Conservation (phyloP, 306 rosid species). For the Chamaecrista fasciculata region DNA sequence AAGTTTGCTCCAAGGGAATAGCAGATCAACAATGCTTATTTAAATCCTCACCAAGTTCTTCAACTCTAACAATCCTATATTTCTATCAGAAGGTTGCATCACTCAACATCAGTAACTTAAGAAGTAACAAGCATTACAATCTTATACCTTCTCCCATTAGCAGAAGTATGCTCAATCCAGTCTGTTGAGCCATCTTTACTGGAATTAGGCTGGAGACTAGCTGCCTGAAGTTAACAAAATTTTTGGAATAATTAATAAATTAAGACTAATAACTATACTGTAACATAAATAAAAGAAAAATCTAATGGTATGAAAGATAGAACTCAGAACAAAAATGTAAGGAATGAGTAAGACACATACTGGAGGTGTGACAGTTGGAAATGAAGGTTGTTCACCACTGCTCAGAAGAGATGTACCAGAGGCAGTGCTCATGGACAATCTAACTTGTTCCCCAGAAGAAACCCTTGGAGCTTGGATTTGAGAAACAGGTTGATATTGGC, state of each 20-base stretch:
- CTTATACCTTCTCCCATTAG: constrained; percentile 78
- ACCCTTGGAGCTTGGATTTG: constrained; percentile 50
- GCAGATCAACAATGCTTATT: neutral
- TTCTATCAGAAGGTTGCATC: neutral
- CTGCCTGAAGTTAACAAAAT: constrained; percentile 45
- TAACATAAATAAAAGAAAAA: neutral
- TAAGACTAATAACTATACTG: neutral
- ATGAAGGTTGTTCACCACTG: constrained; percentile 49
- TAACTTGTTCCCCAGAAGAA: constrained; percentile 45
- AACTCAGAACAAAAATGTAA: constrained; percentile 4
- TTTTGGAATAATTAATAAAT: neutral
- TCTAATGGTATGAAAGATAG: neutral
- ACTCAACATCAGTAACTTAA: neutral
- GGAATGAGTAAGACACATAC: constrained; percentile 44
- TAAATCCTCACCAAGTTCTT: neutral
- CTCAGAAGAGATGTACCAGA: constrained; percentile 46
- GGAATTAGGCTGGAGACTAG: constrained; percentile 36
- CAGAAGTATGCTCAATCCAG: constrained; percentile 85
- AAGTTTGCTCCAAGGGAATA: neutral
- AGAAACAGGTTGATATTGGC: constrained; percentile 60
- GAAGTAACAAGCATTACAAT: constrained; percentile 32
- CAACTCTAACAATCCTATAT: constrained; percentile 11
- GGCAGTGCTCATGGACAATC: constrained; percentile 38
- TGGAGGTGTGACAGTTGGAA: constrained; percentile 40
- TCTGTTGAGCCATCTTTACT: constrained; percentile 51